Conservation (phyloP, 805 yeast genomes). For the Martiniozyma abietophila region DNA sequence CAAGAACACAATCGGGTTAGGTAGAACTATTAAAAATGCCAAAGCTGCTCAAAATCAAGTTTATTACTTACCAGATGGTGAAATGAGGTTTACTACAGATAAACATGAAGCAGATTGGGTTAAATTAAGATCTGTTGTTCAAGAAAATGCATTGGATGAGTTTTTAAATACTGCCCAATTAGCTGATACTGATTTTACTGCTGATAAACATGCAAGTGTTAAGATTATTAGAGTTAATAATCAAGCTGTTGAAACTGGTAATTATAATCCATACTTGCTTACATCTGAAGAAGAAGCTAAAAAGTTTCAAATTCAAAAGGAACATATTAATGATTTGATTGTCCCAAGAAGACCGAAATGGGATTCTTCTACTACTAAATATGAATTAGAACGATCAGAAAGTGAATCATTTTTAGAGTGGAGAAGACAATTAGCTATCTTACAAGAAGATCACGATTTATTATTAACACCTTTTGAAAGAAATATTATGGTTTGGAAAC, state of each 20-base stretch:
- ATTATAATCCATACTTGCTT: slow-evolving; percentile 48
- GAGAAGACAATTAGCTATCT: slow-evolving; percentile 81
- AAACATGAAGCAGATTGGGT: slow-evolving; percentile 85
- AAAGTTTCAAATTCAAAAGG: slow-evolving; percentile 52
- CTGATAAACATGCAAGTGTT: slow-evolving; percentile 76
- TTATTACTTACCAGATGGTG: slow-evolving; percentile 74
- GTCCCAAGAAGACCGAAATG: slow-evolving; percentile 93
- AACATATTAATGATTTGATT: slow-evolving; percentile 58
- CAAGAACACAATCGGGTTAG: slow-evolving; percentile 77
- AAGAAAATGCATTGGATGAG: slow-evolving; percentile 89
- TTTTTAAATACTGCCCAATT: slow-evolving; percentile 90
- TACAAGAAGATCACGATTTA: slow-evolving; percentile 79
- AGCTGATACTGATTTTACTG: slow-evolving; percentile 93
- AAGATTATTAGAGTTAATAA: slow-evolving; percentile 70
- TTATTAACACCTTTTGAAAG: slow-evolving; percentile 94
- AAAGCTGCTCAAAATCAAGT: slow-evolving; percentile 61
- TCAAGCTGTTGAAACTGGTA: slow-evolving; percentile 57
- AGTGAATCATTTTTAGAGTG: slow-evolving; percentile 86
- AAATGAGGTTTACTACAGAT: slow-evolving; percentile 79
- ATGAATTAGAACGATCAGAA: slow-evolving; percentile 77
- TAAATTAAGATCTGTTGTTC: slow-evolving; percentile 86
- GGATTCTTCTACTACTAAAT: slow-evolving; percentile 61
- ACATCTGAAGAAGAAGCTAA: slow-evolving; percentile 57
- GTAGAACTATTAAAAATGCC: slow-evolving; percentile 71
- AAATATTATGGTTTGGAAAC: slow-evolving; percentile 96